A percentile compares a stretch with the other conserved stretches of the same genome.
These are phyloP conservation scores for Cronartium quercuum DNA, from an alignment of 1,284 basidiomycete genomes.

Conservation along the genomic window DNA sequence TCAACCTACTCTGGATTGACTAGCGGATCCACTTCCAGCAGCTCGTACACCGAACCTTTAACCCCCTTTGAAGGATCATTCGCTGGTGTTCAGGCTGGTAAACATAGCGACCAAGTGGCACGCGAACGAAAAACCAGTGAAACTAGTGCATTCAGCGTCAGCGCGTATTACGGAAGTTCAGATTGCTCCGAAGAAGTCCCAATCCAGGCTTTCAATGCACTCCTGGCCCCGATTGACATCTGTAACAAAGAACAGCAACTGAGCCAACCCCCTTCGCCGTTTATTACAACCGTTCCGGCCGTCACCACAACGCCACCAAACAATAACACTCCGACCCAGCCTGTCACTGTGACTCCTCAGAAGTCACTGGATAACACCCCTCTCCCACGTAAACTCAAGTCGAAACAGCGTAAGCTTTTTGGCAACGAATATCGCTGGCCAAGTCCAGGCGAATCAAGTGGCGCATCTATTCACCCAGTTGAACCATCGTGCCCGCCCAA, in stretches of 20 bases:
- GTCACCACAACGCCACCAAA: not conserved
- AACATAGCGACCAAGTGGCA: not conserved
- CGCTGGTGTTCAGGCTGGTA: not conserved
- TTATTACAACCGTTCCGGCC: not conserved
- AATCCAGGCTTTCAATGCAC: constrained; percentile 19
- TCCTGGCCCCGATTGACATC: constrained; percentile 14
- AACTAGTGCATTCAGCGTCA: constrained; percentile 29
- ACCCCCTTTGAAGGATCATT: constrained; percentile 26
- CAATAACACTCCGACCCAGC: not conserved
- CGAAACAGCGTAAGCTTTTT: constrained; percentile 1
- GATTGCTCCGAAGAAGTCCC: constrained; percentile 24
- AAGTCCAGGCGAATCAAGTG: not conserved
- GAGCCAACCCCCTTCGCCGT: not conserved
- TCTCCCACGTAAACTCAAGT: not conserved
- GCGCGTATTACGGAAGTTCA: constrained; percentile 36
- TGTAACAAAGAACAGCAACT: not conserved
- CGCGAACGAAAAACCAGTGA: constrained; percentile 22
- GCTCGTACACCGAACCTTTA: constrained; percentile 9
- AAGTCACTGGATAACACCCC: not conserved
- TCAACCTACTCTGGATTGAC: constrained; percentile 30
- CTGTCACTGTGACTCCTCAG: not conserved
- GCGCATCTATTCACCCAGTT: not conserved
- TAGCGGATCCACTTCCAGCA: constrained; percentile 17
- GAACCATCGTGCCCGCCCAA: not conserved
- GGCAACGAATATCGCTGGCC: constrained; percentile 2